phyloP scores from a whole-genome alignment of 2,329 filamentous ascomycete species.

The Colletotrichum costaricense region DNA sequence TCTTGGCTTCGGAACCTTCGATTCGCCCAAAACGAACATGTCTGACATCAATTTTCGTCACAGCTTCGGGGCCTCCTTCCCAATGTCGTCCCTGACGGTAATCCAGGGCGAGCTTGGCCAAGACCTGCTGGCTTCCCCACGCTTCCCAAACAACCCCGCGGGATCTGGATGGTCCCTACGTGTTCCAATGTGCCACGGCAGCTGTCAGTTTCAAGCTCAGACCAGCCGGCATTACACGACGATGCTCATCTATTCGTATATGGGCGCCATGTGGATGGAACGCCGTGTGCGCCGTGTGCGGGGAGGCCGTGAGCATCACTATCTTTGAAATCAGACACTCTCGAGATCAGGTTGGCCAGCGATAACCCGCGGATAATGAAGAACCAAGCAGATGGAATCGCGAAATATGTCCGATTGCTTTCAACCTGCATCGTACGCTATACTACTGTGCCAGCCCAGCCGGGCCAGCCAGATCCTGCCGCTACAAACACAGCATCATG shows the following conservation, averaged over 20 bases:
- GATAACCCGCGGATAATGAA: background rate
- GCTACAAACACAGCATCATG: conserved; percentile 6
- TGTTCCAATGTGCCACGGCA: background rate
- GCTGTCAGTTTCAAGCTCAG: conserved; percentile 18
- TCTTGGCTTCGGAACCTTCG: background rate
- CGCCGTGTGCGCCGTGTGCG: conserved; percentile 4
- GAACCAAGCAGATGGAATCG: conserved; percentile 2
- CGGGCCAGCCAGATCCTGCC: background rate
- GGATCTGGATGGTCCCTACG: background rate
- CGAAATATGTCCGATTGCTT: conserved; percentile 30
- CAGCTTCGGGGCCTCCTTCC: conserved; percentile 13
- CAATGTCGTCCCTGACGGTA: background rate
- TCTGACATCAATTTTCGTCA: conserved; percentile 26
- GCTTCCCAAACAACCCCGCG: conserved; percentile 3
- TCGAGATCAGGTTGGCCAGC: background rate
- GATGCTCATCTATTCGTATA: background rate
- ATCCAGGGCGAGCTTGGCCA: background rate
- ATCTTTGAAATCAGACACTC: background rate
- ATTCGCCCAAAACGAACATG: background rate
- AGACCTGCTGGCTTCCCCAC: background rate
- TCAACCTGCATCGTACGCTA: conserved; percentile 4
- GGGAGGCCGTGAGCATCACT: background rate
- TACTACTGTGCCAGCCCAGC: background rate
- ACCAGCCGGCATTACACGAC: background rate
- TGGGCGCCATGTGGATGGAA: background rate